A percentile compares a stretch with the other conserved stretches of the same genome.
phyloP scores from a whole-genome alignment of 1,139 yeast species.

The Hansenula lynferdii region DNA sequence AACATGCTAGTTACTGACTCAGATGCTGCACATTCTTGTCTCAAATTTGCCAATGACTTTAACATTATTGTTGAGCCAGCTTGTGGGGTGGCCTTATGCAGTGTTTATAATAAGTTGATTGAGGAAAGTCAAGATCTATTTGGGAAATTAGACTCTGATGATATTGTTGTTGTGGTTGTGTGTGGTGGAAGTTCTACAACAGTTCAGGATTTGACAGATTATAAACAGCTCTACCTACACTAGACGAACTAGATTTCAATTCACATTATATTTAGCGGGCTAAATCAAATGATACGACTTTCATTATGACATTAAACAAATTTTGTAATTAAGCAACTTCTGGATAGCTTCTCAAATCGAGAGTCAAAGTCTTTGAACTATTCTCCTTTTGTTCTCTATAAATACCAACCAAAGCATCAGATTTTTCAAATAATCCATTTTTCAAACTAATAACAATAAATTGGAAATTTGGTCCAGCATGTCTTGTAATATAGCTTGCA shows the following conservation, averaged over 20 bases:
- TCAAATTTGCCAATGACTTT: conserved; percentile 44
- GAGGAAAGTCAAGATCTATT: conserved; percentile 33
- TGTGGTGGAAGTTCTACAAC: conserved; percentile 62
- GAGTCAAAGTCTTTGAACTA: conserved; percentile 70
- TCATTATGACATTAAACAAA: too few species aligned
- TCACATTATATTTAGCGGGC: too few species aligned
- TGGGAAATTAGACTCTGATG: conserved; percentile 33
- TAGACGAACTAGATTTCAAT: too few species aligned
- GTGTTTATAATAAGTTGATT: conserved; percentile 39
- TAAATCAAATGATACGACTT: too few species aligned
- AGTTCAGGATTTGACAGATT: conserved; percentile 25
- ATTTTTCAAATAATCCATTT: conserved; percentile 79
- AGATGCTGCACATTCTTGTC: conserved; percentile 49
- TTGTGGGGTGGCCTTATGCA: conserved; percentile 65
- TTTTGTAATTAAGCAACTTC: conserved; percentile 21
- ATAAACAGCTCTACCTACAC: conserved; percentile 12
- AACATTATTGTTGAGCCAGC: conserved; percentile 64
- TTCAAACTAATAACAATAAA: conserved; percentile 92
- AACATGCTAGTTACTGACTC: conserved; percentile 48
- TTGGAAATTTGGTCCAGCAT: conserved; percentile 79
- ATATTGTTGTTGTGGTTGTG: conserved; percentile 51
- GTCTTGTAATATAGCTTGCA: conserved; percentile 75
- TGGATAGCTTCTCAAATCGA: conserved; percentile 65
- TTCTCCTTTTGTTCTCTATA: conserved; percentile 79
- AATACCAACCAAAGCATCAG: conserved; percentile 91